A percentile compares a stretch with the other conserved stretches of the same genome.
These are phyloP conservation scores for Alternaria hordeiaustralica DNA, from an alignment of 2,329 filamentous ascomycete genomes.

Conservation along the genomic window DNA sequence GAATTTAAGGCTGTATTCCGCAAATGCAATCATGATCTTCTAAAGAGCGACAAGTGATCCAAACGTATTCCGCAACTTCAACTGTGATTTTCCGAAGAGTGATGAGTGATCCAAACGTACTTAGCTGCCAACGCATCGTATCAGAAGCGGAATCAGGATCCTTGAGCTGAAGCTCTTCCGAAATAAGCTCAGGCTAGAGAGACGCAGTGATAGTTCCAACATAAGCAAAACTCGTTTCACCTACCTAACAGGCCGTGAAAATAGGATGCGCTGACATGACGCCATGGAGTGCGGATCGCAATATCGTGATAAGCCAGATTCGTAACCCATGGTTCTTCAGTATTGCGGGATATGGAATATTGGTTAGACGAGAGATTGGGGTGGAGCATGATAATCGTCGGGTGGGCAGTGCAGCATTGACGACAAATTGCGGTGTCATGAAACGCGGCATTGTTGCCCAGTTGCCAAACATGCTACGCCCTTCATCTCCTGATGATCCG, in stretches of 20 bases:
- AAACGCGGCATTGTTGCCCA: slow-evolving; percentile 25
- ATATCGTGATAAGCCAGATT: not conserved
- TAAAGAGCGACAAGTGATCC: not conserved
- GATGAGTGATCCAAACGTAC: not conserved
- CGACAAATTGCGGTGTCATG: slow-evolving; percentile 32
- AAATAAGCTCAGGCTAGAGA: not conserved
- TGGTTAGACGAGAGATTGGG: slow-evolving; percentile 10
- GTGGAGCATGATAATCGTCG: slow-evolving; percentile 8
- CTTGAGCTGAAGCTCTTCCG: not conserved
- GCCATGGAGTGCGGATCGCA: not conserved
- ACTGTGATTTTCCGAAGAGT: not conserved
- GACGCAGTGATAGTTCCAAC: not conserved
- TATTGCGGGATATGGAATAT: not conserved
- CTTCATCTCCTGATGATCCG: slow-evolving; percentile 25
- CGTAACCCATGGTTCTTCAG: not conserved
- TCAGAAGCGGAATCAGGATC: not conserved
- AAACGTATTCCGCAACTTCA: not conserved
- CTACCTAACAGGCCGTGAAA: not conserved
- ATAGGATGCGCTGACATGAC: not conserved
- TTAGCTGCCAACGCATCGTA: not conserved
- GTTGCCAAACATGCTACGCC: slow-evolving; percentile 15
- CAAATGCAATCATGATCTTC: not conserved
- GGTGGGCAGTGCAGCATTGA: slow-evolving; percentile 20
- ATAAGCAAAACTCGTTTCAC: slow-evolving; percentile 2
- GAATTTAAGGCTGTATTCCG: not conserved